Percentiles rank a stretch among this genome's conserved stretches.
phyloP scores from a whole-genome alignment of 2,329 filamentous ascomycete species.

The Conoideocrella luteorostrata region DNA sequence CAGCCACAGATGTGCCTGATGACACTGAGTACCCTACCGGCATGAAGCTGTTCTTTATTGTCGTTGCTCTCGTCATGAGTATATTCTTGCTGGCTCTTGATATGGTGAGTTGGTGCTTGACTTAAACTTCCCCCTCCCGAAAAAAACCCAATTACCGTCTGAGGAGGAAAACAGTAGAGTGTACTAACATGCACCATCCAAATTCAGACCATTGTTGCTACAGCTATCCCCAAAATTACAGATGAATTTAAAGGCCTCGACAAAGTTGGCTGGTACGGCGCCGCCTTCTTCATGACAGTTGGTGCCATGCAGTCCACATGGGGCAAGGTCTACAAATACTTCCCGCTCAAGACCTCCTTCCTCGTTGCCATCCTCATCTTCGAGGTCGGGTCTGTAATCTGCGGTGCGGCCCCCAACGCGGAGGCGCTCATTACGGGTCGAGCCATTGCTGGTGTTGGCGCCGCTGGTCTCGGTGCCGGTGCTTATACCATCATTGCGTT shows the following conservation, averaged over 20 bases:
- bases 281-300: conserved; percentile 45
- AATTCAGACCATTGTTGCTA: conserved; percentile 48
- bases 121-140: no score
- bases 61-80: conserved; percentile 38
- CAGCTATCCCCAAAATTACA: conserved; percentile 51
- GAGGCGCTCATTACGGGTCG: conserved; percentile 44
- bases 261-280: conserved; percentile 54
- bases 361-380: conserved; percentile 44
- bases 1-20: conserved; percentile 12
- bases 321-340: conserved; percentile 46
- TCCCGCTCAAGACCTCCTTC: conserved; percentile 44
- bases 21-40: conserved; percentile 34
- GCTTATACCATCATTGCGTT: conserved; percentile 45
- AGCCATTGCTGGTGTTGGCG: conserved; percentile 37
- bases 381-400: conserved; percentile 47
- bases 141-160: no score
- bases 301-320: conserved; percentile 39
- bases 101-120: conserved; percentile 35
- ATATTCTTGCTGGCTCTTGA: conserved; percentile 7
- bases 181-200: no score
- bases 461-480: conserved; percentile 42
- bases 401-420: conserved; percentile 38
- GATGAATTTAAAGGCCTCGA: conserved; percentile 44
- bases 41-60: conserved; percentile 33
- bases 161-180: no score